Conservation (phyloP, 768 basidiomycete species). For the Pulveroboletus sp. region DNA sequence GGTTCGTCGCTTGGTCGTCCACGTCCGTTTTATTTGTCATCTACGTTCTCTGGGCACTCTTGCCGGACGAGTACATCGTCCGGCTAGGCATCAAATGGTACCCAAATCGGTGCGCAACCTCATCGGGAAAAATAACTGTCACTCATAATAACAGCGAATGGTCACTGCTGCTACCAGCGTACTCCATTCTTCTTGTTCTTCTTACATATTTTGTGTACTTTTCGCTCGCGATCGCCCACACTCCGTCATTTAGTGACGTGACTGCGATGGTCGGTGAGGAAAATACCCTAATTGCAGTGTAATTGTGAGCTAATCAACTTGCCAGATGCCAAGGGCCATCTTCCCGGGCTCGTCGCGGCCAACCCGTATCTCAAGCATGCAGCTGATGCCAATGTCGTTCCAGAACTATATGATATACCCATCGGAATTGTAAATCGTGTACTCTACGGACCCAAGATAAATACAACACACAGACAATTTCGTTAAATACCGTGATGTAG, state of each 20-base stretch:
- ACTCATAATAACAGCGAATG: constrained; percentile 61
- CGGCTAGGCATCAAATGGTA: constrained; percentile 77
- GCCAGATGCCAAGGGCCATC: constrained; percentile 55
- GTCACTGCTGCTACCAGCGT: constrained; percentile 78
- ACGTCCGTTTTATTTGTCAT: constrained; percentile 67
- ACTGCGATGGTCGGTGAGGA: constrained; percentile 62
- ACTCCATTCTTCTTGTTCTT: constrained; percentile 63
- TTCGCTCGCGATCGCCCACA: constrained; percentile 65
- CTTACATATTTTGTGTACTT: constrained; percentile 77
- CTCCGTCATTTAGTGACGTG: constrained; percentile 66
- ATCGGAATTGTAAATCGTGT: constrained; percentile 77
- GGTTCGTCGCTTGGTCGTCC: constrained; percentile 83
- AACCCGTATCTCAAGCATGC: constrained; percentile 51
- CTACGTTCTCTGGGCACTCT: constrained; percentile 76
- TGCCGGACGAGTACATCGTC: constrained; percentile 67
- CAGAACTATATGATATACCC: constrained; percentile 78
- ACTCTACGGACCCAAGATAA: constrained; percentile 42
- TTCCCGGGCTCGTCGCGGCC: constrained; percentile 36
- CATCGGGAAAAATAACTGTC: background rate
- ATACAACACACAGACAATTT: constrained; percentile 11
- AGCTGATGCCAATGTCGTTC: constrained; percentile 43
- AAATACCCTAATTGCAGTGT: constrained; percentile 7
- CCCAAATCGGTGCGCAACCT: constrained; percentile 63
- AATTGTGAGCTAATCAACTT: constrained; percentile 9
- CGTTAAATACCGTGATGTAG: constrained; percentile 20